A percentile compares a stretch with the other conserved stretches of the same genome.
These are phyloP conservation scores for Penicillium concentricum DNA, from an alignment of 2,329 filamentous ascomycete genomes.

Conservation along the genomic window DNA sequence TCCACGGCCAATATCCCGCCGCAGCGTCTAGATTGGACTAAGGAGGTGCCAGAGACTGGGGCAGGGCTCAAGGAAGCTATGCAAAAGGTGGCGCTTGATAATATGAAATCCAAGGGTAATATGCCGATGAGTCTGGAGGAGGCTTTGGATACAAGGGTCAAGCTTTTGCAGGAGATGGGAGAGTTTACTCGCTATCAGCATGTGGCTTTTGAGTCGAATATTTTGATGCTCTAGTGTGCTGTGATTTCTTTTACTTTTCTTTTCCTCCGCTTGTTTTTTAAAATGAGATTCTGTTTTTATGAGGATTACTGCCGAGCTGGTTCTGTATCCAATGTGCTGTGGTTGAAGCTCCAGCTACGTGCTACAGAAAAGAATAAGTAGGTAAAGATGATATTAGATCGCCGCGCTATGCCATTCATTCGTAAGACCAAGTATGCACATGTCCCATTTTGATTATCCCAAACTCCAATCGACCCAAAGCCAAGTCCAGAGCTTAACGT, in stretches of 20 bases:
- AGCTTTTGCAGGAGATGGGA: slow-evolving; percentile 20
- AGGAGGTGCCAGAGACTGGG: slow-evolving; percentile 32
- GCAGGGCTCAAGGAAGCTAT: slow-evolving; percentile 12
- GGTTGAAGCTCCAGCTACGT: not conserved
- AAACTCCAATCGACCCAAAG: slow-evolving; percentile 8
- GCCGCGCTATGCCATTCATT: slow-evolving; percentile 30
- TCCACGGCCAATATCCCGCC: slow-evolving; percentile 55
- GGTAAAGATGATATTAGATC: slow-evolving; percentile 18
- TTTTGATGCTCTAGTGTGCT: slow-evolving; percentile 19
- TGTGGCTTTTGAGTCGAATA: slow-evolving; percentile 31
- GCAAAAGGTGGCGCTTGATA: slow-evolving; percentile 21
- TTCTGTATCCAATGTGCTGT: not conserved
- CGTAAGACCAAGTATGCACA: slow-evolving; percentile 18
- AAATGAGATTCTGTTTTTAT: not conserved
- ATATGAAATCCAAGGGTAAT: slow-evolving; percentile 19
- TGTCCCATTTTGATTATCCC: slow-evolving; percentile 12
- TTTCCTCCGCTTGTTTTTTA: not conserved
- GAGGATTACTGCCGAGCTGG: not conserved
- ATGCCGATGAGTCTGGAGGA: slow-evolving; percentile 40
- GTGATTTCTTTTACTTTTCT: not conserved
- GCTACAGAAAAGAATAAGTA: not conserved
- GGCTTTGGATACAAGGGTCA: slow-evolving; percentile 36
- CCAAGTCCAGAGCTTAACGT: slow-evolving; percentile 19
- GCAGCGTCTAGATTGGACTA: slow-evolving; percentile 49
- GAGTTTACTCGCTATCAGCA: slow-evolving; percentile 31